phyloP scores from a whole-genome alignment of 208 protist species.

The Sergeia podlipaevii region DNA sequence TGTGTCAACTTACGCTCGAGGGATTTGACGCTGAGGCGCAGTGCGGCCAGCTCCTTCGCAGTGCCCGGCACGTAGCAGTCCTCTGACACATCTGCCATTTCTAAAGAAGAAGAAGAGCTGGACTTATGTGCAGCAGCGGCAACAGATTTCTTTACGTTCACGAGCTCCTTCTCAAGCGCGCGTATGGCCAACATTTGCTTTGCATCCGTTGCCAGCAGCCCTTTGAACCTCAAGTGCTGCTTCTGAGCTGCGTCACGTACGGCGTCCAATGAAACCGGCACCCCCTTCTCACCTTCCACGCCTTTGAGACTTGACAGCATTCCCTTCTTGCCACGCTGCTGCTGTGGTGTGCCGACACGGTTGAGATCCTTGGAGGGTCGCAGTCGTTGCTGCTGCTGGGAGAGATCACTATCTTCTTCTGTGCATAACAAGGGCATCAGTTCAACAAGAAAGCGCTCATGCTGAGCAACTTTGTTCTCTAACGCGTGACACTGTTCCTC shows the following conservation, averaged over 20 bases:
- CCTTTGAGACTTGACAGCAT: no score
- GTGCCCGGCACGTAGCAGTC: constrained; percentile 27
- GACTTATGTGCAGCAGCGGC: constrained; percentile 17
- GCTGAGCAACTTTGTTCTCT: background rate
- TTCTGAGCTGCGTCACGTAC: constrained; percentile 39
- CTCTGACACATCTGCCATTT: no score
- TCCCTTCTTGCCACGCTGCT: no score
- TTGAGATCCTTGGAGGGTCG: no score
- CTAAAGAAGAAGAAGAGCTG: background rate
- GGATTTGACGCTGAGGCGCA: constrained; percentile 6
- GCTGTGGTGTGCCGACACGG: no score
- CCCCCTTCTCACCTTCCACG: background rate
- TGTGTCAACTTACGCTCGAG: constrained; percentile 7
- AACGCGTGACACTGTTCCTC: background rate
- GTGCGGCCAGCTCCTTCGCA: constrained; percentile 12
- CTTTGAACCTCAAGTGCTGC: constrained; percentile 16
- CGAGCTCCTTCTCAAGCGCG: constrained; percentile 24
- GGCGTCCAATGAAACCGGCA: constrained; percentile 17
- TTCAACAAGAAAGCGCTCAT: background rate
- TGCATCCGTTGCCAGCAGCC: constrained; percentile 8
- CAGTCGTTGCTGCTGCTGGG: no score
- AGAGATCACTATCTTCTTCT: no score
- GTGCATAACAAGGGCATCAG: background rate
- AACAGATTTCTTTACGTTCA: no score
- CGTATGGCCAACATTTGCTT: constrained; percentile 16